Evolutionary conservation across 2,329 filamentous ascomycete species (phyloP), one percentile per base, ranked within the genome.

Genomic region (Ophioceras dolichostomum): DNA sequence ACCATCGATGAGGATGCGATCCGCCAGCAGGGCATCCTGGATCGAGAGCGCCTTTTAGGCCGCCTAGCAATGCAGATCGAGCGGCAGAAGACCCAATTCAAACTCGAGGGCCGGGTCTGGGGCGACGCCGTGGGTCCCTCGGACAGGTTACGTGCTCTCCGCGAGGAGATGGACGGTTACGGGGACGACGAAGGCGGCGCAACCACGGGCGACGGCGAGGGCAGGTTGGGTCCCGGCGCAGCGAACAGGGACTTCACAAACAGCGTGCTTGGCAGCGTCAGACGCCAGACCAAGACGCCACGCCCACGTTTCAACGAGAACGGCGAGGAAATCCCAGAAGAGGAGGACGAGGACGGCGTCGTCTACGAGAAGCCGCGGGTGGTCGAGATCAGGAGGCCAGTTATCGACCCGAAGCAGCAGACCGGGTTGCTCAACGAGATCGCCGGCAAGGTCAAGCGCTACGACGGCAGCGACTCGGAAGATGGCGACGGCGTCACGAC

Each of bases 41-140:
- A 96, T 55, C 82, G 91, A 19, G 85, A 95, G 52, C 79, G 73
- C 52, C 77, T 98, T 47, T 93, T 98, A 83, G 84, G 87, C 54
- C 80, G 88, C 37, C 70, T 98, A 40, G 88, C 94, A 58, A 93
- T 85, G 68, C 91, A 96, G 60, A 76, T 98, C 30, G 89, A 96
- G 64, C 73, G 91, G 45, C 89, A 94, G 45, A 96, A 96, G 72
- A 96, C 91, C 1, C 88, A 96, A 55, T 94, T 86, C 61, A 95
- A 95, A 60, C 75, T 98, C 22, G 91, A 96, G 59, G 91, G 91
- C 47, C 85, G 85, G 56, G 79, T 86, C 8, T 94, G 89, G 83
- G 80, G 80, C 43, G 83, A 93, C 44, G 65, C 73, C 37, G 71
- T 82, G 45, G 85, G 85, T 26, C 89, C 91, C 10, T 95, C 87